Evolutionary conservation across 306 rosid genomes (phyloP).

Genomic region (Fagus crenata): DNA sequence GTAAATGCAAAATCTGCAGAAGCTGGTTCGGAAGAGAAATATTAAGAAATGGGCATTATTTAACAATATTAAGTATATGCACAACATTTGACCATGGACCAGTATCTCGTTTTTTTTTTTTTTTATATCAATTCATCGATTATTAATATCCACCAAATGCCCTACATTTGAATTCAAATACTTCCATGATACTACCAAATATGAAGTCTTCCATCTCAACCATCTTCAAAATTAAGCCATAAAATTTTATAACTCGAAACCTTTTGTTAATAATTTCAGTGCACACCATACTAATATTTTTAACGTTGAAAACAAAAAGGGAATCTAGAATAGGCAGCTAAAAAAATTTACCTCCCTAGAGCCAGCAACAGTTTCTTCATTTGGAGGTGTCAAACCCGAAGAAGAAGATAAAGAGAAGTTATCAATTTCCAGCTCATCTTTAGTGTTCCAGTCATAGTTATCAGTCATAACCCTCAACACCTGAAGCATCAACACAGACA

Average conservation of each 20-base stretch:
- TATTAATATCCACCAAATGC: not conserved
- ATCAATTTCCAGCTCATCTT: constrained; percentile 81
- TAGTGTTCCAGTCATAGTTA: constrained; percentile 75
- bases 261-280: not conserved
- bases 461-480: constrained; percentile 37
- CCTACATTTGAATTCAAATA: not conserved
- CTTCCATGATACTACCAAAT: not conserved
- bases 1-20: not conserved
- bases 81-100: not conserved
- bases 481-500: constrained; percentile 46
- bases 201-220: too few relatives aligned
- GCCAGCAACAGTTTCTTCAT: constrained; percentile 42
- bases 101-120: not conserved
- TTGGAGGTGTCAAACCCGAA: constrained; percentile 45
- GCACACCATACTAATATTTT: not conserved
- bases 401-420: constrained; percentile 50
- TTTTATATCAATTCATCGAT: too few relatives aligned
- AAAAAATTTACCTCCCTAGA: constrained; percentile 50
- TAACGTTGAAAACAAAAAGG: not conserved
- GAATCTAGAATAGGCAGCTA: not conserved
- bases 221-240: not conserved
- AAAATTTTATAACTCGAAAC: not conserved
- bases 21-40: not conserved
- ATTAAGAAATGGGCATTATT: not conserved
- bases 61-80: not conserved